Conservation (phyloP, 176 grass and related monocot species). For the Tuctoria greenei region DNA sequence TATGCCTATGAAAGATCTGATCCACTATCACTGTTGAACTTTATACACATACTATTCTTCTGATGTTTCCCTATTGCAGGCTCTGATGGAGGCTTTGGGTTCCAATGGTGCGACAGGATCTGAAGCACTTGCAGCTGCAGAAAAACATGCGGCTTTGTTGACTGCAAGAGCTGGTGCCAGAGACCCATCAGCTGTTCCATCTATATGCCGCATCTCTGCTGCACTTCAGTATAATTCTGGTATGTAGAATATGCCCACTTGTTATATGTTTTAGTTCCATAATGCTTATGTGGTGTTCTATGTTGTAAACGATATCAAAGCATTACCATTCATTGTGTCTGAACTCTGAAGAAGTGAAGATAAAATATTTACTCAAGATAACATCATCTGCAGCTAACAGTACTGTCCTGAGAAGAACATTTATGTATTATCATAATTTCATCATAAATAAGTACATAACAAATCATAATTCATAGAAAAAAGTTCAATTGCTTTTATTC, state of each 20-base stretch:
- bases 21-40: constrained; percentile 9
- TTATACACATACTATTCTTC: constrained; percentile 2
- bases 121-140: constrained; percentile 83
- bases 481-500: background rate
- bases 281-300: constrained; percentile 10
- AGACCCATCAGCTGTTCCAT: constrained; percentile 94
- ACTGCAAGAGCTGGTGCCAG: constrained; percentile 91
- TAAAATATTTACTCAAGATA: constrained; percentile 5
- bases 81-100: constrained; percentile 83
- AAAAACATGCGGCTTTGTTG: constrained; percentile 83
- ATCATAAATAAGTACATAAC: background rate
- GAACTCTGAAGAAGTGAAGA: too few species aligned
- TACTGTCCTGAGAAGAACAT: background rate
- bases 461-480: background rate
- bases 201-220: constrained; percentile 84
- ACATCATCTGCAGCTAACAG: background rate
- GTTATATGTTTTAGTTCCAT: constrained; percentile 26
- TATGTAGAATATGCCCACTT: constrained; percentile 35
- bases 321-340: constrained; percentile 1
- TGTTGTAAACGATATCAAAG: constrained; percentile 4
- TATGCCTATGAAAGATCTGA: constrained; percentile 13
- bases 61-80: constrained; percentile 43
- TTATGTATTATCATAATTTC: background rate
- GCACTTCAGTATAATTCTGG: constrained; percentile 74
- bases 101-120: constrained; percentile 62